Base-by-base conservation (phyloP, 1,139 yeast genomes). In the Blastobotrys elegans region DNA sequence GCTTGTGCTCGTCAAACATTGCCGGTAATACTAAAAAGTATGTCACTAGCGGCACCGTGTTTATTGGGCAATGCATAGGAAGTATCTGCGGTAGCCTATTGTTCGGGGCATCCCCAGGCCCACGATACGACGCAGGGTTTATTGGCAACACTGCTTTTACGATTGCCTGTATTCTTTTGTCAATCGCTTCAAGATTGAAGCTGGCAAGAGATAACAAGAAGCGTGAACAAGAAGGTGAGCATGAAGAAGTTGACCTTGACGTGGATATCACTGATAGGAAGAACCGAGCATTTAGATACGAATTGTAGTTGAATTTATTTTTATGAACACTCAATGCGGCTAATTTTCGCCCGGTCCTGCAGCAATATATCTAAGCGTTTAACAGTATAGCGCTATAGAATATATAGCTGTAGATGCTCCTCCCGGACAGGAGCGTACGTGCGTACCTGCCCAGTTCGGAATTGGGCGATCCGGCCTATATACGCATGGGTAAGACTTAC, bases 1-100 rank as follows among this genome's bases (percentile, higher is more conserved):
- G 71, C 56, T 50, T 72, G 64, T 40, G 67, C 60, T 51, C 67
- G 63, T 35, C 72, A 41, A 83, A 83, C 57, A 75, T 80, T 7
- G 82, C 87, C 2, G 90, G 90, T 17, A 80, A 79, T 57, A 80
- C 88, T 14, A 82, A 83, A 63, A 79, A 82, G 59, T 67, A 77
- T 44, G 75, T 80, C 7, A 74, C 77, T 21, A 80, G 77, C 60
- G 84, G 84, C 1, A 61, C 79, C 21, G 74, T 75, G 22, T 73
- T 82, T 63, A 69, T 82, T 49, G 82, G 80, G 1, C 80, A 79
- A 56, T 80, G 84, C 57, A 73, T 76, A 20, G 86, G 90, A 20
- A 82, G 82, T 53, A 68, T 83, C 46, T 69, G 79, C 45, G 88
- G 88, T 0, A 86, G 89, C 21, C 84, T 80, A 58, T 74, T 83